Conservation (phyloP, 331 rosid genomes). For the Stylosanthes scabra region DNA sequence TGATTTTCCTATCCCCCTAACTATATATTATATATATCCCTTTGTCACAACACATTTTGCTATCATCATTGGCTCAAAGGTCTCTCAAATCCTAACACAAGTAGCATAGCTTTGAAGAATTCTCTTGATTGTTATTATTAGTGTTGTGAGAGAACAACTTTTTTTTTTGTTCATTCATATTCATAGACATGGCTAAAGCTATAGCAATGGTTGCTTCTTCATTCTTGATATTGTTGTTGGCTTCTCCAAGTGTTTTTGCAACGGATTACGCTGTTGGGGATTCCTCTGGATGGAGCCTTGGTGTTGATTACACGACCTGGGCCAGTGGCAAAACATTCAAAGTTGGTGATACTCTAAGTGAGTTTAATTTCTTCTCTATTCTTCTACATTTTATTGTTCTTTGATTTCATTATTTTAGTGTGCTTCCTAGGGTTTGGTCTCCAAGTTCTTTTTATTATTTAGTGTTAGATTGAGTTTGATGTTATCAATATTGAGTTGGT, state of each 20-base stretch:
- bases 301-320: conserved; percentile 47
- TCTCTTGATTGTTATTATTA: neutral
- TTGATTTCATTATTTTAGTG: too few relatives aligned
- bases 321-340: conserved; percentile 49
- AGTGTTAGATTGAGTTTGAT: too few relatives aligned
- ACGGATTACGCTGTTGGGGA: conserved; percentile 60
- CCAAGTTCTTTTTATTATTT: too few relatives aligned
- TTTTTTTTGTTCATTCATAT: too few relatives aligned
- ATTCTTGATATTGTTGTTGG: conserved; percentile 50
- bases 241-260: conserved; percentile 53
- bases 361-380: neutral
- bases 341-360: conserved; percentile 68
- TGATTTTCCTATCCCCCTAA: too few relatives aligned
- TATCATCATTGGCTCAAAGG: conserved; percentile 32
- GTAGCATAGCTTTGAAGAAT: neutral
- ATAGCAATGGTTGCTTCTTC: conserved; percentile 42
- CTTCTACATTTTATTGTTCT: neutral
- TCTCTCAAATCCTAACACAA: neutral
- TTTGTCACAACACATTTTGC: conserved; percentile 3
- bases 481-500: too few relatives aligned
- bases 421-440: too few relatives aligned
- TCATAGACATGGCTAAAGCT: conserved; percentile 42
- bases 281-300: conserved; percentile 41
- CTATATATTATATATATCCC: conserved; percentile 30
- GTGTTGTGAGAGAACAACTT: neutral